These are phyloP conservation scores for Trichoderma koningii DNA, from an alignment of 2,329 filamentous ascomycete genomes.

Conservation along the genomic window DNA sequence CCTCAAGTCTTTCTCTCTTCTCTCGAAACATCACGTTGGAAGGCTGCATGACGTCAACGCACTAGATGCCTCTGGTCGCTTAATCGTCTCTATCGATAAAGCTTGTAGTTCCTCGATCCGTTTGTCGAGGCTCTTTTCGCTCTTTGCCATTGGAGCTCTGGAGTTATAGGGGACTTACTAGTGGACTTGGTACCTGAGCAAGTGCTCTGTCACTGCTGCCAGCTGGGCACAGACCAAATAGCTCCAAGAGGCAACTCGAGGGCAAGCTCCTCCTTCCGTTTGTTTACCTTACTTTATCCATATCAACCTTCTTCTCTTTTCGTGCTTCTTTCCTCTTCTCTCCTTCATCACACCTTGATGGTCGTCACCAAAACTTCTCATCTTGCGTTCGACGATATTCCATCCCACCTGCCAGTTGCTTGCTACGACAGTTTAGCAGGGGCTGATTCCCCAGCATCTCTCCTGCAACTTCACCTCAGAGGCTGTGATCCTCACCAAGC, in stretches of 20 bases:
- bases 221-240: neutral
- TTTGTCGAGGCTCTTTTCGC: neutral
- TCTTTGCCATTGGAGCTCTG: neutral
- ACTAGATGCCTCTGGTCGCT: neutral
- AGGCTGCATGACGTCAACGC: too few species aligned
- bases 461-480: neutral
- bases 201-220: neutral
- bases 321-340: neutral
- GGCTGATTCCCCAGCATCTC: neutral
- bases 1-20: too few species aligned
- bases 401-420: neutral
- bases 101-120: neutral
- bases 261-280: neutral
- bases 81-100: slow-evolving; percentile 21
- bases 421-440: neutral
- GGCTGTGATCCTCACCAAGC: neutral
- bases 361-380: neutral
- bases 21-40: too few species aligned
- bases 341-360: too few species aligned
- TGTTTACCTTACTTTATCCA: neutral
- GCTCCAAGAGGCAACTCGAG: neutral
- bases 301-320: neutral
- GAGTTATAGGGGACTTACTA: neutral
- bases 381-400: neutral
- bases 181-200: neutral